Evolutionary conservation across 2,329 filamentous ascomycete genomes (phyloP).

Genomic region (Scedosporium dehoogii): DNA sequence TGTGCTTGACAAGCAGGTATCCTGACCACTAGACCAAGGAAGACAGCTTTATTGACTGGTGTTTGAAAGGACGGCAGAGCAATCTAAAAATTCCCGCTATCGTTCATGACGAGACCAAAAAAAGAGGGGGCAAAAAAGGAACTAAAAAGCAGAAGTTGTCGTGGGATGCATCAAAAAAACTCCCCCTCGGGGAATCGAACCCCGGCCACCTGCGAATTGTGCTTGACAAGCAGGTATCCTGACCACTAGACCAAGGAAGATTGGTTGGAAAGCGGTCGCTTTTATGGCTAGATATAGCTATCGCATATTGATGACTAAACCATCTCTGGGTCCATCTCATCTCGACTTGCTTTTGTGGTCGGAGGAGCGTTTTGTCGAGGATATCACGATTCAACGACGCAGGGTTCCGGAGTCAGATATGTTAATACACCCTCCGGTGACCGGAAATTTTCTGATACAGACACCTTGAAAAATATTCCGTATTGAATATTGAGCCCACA

Average conservation of each 20-base stretch:
- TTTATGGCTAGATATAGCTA: not conserved
- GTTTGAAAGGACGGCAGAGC: not conserved
- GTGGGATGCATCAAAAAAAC: not conserved
- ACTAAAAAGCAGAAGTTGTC: not conserved
- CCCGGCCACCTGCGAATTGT: conserved; percentile 19
- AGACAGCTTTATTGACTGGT: not conserved
- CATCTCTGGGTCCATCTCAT: no score
- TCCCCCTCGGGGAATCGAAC: conserved; percentile 22
- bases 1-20: conserved; percentile 7
- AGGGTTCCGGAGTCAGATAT: no score
- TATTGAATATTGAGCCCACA: no score
- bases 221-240: conserved; percentile 4
- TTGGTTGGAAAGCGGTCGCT: not conserved
- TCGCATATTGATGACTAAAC: not conserved
- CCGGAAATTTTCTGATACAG: no score
- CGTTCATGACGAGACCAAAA: not conserved
- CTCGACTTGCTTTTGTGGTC: no score
- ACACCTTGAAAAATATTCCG: no score
- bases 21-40: conserved; percentile 8
- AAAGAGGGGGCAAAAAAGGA: not conserved
- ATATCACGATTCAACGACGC: no score
- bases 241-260: conserved; percentile 8
- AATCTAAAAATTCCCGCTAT: not conserved
- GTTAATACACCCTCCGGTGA: no score
- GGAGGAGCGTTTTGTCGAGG: no score